Base-by-base conservation (phyloP, 2,329 filamentous ascomycete genomes). In the Lecanosticta acicola region DNA sequence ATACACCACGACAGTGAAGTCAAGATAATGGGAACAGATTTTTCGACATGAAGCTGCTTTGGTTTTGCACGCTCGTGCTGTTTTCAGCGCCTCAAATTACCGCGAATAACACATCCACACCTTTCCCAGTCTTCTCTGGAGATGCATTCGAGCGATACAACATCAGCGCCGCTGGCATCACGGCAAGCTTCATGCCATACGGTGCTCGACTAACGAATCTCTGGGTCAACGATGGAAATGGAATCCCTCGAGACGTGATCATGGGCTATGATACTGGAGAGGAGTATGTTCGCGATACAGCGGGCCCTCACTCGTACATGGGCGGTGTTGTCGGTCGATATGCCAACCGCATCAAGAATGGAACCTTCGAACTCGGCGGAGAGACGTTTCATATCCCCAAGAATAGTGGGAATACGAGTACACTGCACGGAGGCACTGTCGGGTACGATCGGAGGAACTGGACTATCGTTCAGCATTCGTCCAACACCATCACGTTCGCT, bases 401-500 rank as follows among this genome's bases (percentile, higher is more conserved):
- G 39, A 78, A 77, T 52, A 75, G 78, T 52, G 64, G 76, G 36
- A 63, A 57, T 24, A 48, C 53, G 7, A 67, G 77, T 56, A 75
- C 75, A n/a, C 68, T 78, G n/a, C 75, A 78, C 53, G 75, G 75
- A 46, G 62, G 62, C 17, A 79, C 54, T n/a, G 55, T 55, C 16
- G 59, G 59, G 41, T 61, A 85, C 83, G 85, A 88, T 63, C 86
- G 64, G 63, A 66, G 60, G 16, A 86, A 88, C 68, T 90, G 85
- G 65, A 85, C 81, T 21, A 80, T 89, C 18, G 78, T 82, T 14
- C 71, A 83, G 2, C 76, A 87, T 67, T 81, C 78, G 8, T 66
- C 71, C 36, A 72, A 73, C 61, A 84, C 78, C 61, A 85, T 90
- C 66, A 87, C 84, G 32, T 90, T 90, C 66, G 80, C 78, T 46